phyloP scores from a whole-genome alignment of 2,329 filamentous ascomycete genomes.

The Cordyceps militaris region DNA sequence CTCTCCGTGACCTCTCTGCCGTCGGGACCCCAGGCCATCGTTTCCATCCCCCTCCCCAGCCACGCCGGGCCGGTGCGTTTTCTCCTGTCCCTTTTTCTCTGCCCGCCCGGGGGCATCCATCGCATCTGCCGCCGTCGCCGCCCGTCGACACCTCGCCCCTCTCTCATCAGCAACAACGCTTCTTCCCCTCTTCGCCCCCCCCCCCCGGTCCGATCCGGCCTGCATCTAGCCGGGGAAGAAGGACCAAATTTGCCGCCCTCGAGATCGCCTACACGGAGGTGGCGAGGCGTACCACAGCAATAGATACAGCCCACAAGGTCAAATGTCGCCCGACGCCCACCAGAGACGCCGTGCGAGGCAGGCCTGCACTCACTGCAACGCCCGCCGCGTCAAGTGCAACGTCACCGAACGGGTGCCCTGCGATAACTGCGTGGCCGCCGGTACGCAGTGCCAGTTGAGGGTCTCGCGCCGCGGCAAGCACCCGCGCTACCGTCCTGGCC shows the following conservation, averaged over 20 bases:
- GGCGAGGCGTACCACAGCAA: too few species aligned
- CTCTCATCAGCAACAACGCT: too few species aligned
- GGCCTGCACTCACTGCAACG: conserved; percentile 19
- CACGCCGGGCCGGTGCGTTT: background rate
- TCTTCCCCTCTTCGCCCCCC: background rate
- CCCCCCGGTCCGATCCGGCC: background rate
- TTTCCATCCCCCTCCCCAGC: background rate
- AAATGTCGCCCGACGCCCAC: conserved; percentile 10
- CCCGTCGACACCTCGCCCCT: background rate
- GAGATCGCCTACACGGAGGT: background rate
- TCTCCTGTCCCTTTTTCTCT: too few species aligned
- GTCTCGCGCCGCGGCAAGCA: conserved; percentile 21
- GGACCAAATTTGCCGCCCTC: background rate
- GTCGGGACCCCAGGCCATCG: background rate
- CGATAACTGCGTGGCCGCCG: conserved; percentile 17
- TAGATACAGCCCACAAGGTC: too few species aligned
- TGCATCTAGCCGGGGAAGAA: background rate
- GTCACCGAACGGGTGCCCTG: conserved; percentile 18
- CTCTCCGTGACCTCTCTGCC: too few species aligned
- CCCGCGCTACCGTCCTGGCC: conserved; percentile 13
- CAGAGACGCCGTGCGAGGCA: conserved; percentile 17
- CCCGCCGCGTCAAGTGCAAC: conserved; percentile 20
- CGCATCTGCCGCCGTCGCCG: background rate
- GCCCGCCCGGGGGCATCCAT: background rate
- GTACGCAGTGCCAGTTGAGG: conserved; percentile 16